Percentiles rank a stretch among this genome's conserved stretches.
These are phyloP conservation scores for Solanum neorickii DNA, from an alignment of 257 asterid genomes.

Conservation along the genomic window DNA sequence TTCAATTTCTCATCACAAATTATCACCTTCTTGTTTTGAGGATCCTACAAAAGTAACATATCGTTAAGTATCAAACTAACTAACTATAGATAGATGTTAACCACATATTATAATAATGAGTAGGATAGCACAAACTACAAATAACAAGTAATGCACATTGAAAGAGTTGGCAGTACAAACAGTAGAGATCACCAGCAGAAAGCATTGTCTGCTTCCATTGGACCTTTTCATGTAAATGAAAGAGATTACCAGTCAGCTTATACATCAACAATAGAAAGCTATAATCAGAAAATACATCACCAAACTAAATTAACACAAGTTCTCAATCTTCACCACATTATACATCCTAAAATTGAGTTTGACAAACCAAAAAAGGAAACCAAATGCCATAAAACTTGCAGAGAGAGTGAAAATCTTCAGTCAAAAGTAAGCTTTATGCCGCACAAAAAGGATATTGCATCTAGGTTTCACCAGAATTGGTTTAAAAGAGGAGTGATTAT, in stretches of 20 bases:
- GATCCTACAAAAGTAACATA: constrained; percentile 43
- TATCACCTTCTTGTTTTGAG: constrained; percentile 68
- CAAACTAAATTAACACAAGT: not conserved
- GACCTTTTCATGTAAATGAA: not conserved
- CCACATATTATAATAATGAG: not conserved
- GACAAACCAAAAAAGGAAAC: not conserved
- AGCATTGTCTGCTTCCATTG: not conserved
- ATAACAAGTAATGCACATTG: not conserved
- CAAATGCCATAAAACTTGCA: not conserved
- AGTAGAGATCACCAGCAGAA: not conserved
- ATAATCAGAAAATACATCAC: not conserved
- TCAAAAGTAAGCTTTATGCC: not conserved
- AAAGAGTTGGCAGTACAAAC: not conserved
- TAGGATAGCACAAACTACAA: not conserved
- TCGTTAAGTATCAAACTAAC: not conserved
- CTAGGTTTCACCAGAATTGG: not conserved
- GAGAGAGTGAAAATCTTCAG: not conserved
- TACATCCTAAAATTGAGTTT: not conserved
- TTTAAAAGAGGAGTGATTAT: not conserved
- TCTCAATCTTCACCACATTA: not conserved
- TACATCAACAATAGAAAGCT: not conserved
- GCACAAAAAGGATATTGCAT: not conserved
- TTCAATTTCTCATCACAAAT: constrained; percentile 90
- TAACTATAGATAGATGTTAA: not conserved
- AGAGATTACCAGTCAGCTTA: not conserved